Evolutionary conservation across 2,329 filamentous ascomycete species (phyloP), one percentile per base, ranked within the genome.

Genomic region (Cordyceps cicadae): DNA sequence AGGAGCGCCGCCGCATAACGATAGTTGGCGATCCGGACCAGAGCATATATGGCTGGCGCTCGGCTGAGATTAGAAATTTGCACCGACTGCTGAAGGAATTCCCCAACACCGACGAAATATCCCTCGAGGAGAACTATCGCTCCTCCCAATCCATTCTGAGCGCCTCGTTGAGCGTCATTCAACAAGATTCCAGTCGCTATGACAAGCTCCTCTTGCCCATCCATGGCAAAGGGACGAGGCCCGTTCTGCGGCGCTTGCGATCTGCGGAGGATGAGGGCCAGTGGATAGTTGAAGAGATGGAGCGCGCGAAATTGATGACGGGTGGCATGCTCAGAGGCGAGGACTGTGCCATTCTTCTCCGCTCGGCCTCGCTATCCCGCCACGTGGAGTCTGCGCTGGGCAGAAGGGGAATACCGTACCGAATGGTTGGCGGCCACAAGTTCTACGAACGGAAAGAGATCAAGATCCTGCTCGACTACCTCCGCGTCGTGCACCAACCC

Each of bases 21-120:
- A 90, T 97, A 62, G 94, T 99, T 5, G 94, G 93, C 39, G 93
- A 99, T 70, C 93, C 94, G 0, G 94, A 99, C 71, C 93, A 99
- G 73, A 97, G 92, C 71, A 99, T 99, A 61, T 99, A 97, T 71
- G 90, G 93, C 21, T 99, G 95, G 80, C 87, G 93, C 21, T 92
- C 91, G 8, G 93, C 94, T 11, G 93, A 99, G 72, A 90, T 93
- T 66, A 88, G 88, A 70, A 99, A 97, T 67, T 79, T 97, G 53
- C 83, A 84, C 65, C 85, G 89, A 2, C 86, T 99, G 79, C 83
- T 91, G 57, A 78, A 78, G 48, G 86, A 90, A 62, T 97, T 89
- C 69, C 87, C 87, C 0, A 82, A 88, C 29, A 94, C 92, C 0
- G 82, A 91, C 5, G 88, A 94, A 62, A 85, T 97, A 50, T 86